A percentile compares a stretch with the other conserved stretches of the same genome.
phyloP scores from a whole-genome alignment of 2,329 filamentous ascomycete species.

The Arthrobotrys entomopaga region DNA sequence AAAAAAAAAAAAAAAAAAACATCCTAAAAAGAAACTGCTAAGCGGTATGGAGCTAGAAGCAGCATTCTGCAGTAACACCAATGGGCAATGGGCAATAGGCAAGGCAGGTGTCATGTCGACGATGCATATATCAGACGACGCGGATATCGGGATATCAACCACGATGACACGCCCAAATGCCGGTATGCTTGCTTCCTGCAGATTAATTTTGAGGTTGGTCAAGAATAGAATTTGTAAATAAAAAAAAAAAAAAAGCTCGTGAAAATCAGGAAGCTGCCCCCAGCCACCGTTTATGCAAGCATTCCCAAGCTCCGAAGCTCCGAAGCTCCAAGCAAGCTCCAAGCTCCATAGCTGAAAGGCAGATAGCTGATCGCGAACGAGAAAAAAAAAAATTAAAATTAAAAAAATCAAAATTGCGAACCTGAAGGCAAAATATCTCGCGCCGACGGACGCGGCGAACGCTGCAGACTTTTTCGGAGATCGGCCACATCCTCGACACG shows the following conservation, averaged over 20 bases:
- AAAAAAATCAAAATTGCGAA: neutral
- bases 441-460: constrained; percentile 2
- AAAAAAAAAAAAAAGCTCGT: constrained; percentile 20
- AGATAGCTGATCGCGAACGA: constrained; percentile 1
- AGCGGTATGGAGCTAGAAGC: constrained; percentile 40
- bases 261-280: constrained; percentile 8
- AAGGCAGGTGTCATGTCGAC: too few relatives aligned
- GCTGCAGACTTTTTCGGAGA: neutral
- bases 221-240: neutral
- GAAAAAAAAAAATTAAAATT: neutral
- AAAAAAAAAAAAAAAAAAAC: too few relatives aligned
- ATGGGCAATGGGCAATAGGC: too few relatives aligned
- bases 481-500: neutral
- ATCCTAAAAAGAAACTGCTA: constrained; percentile 41
- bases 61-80: constrained; percentile 4
- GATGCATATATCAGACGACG: constrained; percentile 9
- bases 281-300: constrained; percentile 23
- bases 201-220: too few relatives aligned
- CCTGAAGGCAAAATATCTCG: neutral
- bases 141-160: constrained; percentile 10
- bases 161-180: neutral
- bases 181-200: too few relatives aligned
- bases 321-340: neutral
- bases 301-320: constrained; percentile 15
- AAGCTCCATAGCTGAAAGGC: constrained; percentile 1